Conservation (phyloP, 306 rosid genomes). For the Pyrus pyrifolia region DNA sequence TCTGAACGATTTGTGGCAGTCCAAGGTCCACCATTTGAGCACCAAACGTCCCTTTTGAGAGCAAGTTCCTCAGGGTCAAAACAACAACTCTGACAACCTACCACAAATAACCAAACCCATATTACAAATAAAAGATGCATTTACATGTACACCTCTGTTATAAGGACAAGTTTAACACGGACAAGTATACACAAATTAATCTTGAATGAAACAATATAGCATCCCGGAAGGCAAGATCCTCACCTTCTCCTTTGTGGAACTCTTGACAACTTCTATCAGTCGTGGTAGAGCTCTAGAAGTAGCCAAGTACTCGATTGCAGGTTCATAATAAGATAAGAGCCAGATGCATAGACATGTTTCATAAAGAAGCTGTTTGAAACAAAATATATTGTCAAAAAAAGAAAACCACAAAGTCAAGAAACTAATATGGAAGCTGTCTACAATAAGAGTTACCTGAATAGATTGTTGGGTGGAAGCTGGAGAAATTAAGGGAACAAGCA, state of each 20-base stretch:
- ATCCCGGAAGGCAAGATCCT: conserved; percentile 17
- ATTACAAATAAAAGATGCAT: conserved; percentile 14
- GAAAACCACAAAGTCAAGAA: not conserved
- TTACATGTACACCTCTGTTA: conserved; percentile 1
- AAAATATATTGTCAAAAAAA: conserved; percentile 18
- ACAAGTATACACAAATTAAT: not conserved
- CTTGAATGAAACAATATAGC: not conserved
- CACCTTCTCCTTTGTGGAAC: conserved; percentile 99
- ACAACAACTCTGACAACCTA: conserved; percentile 98
- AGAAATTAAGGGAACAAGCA: conserved; percentile 81
- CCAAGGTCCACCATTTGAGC: conserved; percentile 97
- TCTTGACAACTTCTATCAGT: conserved; percentile 79
- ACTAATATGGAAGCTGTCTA: not conserved
- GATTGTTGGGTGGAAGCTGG: conserved; percentile 98
- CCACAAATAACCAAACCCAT: conserved; percentile 27
- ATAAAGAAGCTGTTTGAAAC: conserved; percentile 75
- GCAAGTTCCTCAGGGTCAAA: conserved; percentile 78
- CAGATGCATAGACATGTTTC: conserved; percentile 93
- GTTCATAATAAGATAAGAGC: conserved; percentile 93
- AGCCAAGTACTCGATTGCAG: conserved; percentile 90
- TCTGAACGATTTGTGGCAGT: conserved; percentile 87
- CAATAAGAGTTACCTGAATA: conserved; percentile 59
- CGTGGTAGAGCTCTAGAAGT: conserved; percentile 87
- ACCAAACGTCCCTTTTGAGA: conserved; percentile 80
- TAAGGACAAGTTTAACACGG: conserved; percentile 9